Evolutionary conservation across 768 basidiomycete genomes (phyloP).

Genomic region (Rhodotorula babjevae): DNA sequence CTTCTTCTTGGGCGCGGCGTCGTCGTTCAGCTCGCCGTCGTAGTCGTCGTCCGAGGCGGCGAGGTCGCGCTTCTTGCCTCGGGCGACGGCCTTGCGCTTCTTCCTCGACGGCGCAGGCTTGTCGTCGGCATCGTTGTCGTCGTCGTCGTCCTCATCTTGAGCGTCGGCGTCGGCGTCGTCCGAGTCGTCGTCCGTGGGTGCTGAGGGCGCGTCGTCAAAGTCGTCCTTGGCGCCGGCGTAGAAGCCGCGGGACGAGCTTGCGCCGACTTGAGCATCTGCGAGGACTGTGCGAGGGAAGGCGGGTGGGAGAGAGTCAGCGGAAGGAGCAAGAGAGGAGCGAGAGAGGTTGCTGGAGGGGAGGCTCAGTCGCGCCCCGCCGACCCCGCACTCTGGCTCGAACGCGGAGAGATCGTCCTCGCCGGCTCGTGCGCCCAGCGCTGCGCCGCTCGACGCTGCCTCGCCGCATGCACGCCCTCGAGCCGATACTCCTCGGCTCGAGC

Average conservation of each 20-base stretch:
- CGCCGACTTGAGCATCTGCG: neutral
- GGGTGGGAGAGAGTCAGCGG: neutral
- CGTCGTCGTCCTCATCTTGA: conserved; percentile 26
- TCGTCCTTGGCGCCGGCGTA: neutral
- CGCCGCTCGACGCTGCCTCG: too few relatives aligned
- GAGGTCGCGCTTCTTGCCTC: neutral
- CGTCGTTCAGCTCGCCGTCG: neutral
- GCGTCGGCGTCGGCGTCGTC: neutral
- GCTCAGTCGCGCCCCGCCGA: too few relatives aligned
- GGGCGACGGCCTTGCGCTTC: neutral
- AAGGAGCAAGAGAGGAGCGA: neutral
- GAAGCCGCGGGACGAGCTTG: neutral
- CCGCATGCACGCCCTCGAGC: too few relatives aligned
- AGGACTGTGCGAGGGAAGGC: conserved; percentile 10
- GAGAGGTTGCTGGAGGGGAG: neutral
- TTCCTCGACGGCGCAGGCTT: neutral
- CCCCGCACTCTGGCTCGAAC: too few relatives aligned
- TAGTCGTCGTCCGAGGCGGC: neutral
- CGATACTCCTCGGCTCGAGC: too few relatives aligned
- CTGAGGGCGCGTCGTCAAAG: neutral
- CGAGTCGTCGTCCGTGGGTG: neutral
- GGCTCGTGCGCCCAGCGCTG: too few relatives aligned
- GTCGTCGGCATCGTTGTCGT: conserved; percentile 47
- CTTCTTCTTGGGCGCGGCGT: neutral
- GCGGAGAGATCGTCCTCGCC: too few relatives aligned